Evolutionary conservation across 1,139 yeast species (phyloP), one percentile per base, ranked within the genome.

Genomic region (Lipomyces yarrowii): DNA sequence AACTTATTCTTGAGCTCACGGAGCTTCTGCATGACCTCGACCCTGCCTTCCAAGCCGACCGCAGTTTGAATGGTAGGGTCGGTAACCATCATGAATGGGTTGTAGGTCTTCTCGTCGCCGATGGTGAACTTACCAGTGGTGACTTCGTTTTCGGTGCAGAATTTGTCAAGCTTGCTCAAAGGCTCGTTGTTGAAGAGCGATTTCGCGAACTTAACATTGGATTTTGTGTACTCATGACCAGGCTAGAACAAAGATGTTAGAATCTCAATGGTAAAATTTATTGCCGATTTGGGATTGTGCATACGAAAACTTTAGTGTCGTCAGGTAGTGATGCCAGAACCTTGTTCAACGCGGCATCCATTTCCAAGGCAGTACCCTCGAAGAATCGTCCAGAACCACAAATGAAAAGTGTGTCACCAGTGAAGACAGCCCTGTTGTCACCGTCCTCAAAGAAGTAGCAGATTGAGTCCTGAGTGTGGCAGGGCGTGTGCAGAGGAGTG

Each of bases 361-460:
- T 94, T 75, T 94, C 89, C 42, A 78, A 79, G 0, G 94, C 93
- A 15, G 84, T 82, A 18, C 73, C 99, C 79, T 94, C 99, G 76
- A 94, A 94, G 78, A 94, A 94, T 62, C 98, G 83, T 10, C 99
- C 99, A 76, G 98, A 93, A 0, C 99, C 99, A 61, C 96, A 91
- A 61, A 85, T 90, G 78, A 94, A 96, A 62, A 94, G 81, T 0
- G 99, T 94, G 77, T 94, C 99, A 10, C 99, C 99, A 0, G 98
- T 91, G 77, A 94, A 91, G 1, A 94, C 93, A 1, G 89, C 94
- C 70, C 81, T 82, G 71, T 92, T 86, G 46, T 79, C 78, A 13
- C 77, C 72, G 76, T 94, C 98, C 62, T 81, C 81, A 0, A 86
- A 91, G 72, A 79, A 90, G 78, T 91, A 94, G 76, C 98, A 93